Evolutionary conservation across 805 yeast genomes (phyloP).

Genomic region (Candida germanica): DNA sequence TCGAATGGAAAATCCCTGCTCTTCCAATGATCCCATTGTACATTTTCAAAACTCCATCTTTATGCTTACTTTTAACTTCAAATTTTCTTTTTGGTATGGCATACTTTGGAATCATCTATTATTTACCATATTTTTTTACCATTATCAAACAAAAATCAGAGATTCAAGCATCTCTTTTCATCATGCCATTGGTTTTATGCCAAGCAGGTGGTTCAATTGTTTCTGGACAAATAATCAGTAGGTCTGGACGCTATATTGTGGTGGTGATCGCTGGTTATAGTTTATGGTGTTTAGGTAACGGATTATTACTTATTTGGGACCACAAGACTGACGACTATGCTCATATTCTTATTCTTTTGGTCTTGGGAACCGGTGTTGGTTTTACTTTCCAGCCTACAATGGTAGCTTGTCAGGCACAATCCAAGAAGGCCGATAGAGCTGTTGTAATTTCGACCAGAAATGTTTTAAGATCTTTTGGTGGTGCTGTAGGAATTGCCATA

Average conservation of each 20-base stretch:
- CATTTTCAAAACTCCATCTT: slow-evolving; percentile 36
- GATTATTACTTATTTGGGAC: slow-evolving; percentile 33
- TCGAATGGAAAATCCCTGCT: slow-evolving; percentile 48
- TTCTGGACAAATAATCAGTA: slow-evolving; percentile 47
- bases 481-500: slow-evolving; percentile 57
- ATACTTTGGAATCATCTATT: slow-evolving; percentile 47
- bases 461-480: slow-evolving; percentile 57
- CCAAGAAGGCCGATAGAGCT: slow-evolving; percentile 51
- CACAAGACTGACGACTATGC: slow-evolving; percentile 29
- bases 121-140: slow-evolving; percentile 31
- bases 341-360: slow-evolving; percentile 18
- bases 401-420: slow-evolving; percentile 56
- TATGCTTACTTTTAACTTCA: slow-evolving; percentile 29
- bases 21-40: slow-evolving; percentile 57
- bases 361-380: slow-evolving; percentile 43
- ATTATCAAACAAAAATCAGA: slow-evolving; percentile 41
- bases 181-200: slow-evolving; percentile 44
- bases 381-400: slow-evolving; percentile 54
- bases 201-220: slow-evolving; percentile 43
- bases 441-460: slow-evolving; percentile 57
- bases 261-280: slow-evolving; percentile 42
- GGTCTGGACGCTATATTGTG: slow-evolving; percentile 41
- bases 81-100: slow-evolving; percentile 50
- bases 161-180: slow-evolving; percentile 30
- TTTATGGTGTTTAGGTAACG: slow-evolving; percentile 42